Conservation (phyloP, 768 basidiomycete species). For the Xerocomellus amylosporus region DNA sequence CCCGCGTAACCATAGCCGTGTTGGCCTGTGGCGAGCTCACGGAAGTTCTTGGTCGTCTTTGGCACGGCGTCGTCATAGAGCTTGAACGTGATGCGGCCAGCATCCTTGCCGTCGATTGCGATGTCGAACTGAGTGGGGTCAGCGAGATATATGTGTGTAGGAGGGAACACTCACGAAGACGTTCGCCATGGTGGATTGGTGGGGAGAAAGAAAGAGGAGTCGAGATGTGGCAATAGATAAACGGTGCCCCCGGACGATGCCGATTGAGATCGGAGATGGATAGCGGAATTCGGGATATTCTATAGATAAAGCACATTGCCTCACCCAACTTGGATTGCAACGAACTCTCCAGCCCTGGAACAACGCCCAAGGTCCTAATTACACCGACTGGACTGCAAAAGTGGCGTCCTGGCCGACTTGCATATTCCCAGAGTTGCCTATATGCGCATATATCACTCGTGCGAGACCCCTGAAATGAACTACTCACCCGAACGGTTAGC, state of each 20-base stretch:
- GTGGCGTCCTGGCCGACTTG: too few relatives aligned
- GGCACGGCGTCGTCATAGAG: conserved; percentile 81
- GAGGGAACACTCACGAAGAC: conserved; percentile 13
- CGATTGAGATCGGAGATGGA: conserved; percentile 1
- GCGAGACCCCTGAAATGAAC: too few relatives aligned
- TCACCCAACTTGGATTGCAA: too few relatives aligned
- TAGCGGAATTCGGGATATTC: background rate
- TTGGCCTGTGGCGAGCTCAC: conserved; percentile 78
- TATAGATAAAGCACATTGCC: too few relatives aligned
- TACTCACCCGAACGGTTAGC: too few relatives aligned
- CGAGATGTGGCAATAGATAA: background rate
- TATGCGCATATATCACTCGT: too few relatives aligned
- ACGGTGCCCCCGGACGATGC: conserved; percentile 7
- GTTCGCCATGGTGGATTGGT: conserved; percentile 20
- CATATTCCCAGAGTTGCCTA: too few relatives aligned
- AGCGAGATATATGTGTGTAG: background rate
- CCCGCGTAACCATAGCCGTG: conserved; percentile 73
- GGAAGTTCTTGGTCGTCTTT: conserved; percentile 78
- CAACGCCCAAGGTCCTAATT: too few relatives aligned
- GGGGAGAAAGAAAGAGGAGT: background rate
- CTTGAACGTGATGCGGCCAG: conserved; percentile 75
- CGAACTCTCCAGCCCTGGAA: too few relatives aligned
- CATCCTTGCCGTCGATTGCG: conserved; percentile 36
- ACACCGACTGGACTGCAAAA: too few relatives aligned
- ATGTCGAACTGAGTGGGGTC: conserved; percentile 59